Evolutionary conservation across 805 yeast species (phyloP).

Genomic region (Ogataea kodamae): DNA sequence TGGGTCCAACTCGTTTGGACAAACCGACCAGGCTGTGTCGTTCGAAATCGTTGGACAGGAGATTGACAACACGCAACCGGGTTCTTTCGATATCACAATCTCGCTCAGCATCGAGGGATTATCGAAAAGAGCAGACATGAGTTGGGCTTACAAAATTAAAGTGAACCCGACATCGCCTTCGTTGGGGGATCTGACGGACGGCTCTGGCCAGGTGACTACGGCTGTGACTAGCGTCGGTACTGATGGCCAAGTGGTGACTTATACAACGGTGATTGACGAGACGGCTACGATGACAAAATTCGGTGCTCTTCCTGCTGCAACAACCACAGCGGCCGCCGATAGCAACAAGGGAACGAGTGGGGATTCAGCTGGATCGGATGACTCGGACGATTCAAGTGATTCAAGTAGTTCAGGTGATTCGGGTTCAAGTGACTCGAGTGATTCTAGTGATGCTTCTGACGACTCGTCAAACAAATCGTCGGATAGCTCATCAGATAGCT

Average conservation of each 20-base stretch:
- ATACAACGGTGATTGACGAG: slow-evolving; percentile 2
- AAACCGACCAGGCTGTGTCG: slow-evolving; percentile 3
- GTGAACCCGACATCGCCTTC: slow-evolving; percentile 8
- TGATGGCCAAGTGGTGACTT: slow-evolving; percentile 1
- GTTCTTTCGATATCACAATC: slow-evolving; percentile 8
- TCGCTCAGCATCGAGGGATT: slow-evolving; percentile 5
- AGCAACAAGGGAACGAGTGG: slow-evolving; percentile 3
- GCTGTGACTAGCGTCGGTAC: slow-evolving; percentile 6
- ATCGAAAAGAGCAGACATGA: slow-evolving; percentile 9
- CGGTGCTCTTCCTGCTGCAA: no score
- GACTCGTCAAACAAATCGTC: no score
- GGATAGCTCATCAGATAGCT: no score
- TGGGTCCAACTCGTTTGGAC: slow-evolving; percentile 2
- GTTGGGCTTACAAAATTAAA: slow-evolving; percentile 9
- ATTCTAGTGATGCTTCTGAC: no score
- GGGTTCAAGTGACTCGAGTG: no score
- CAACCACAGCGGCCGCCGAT: neutral
- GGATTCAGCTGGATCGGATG: no score
- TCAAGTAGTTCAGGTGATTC: no score
- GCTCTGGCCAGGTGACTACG: slow-evolving; percentile 1
- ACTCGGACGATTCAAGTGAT: no score
- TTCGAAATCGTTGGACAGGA: slow-evolving; percentile 12
- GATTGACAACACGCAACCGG: slow-evolving; percentile 5
- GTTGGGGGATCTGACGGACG: slow-evolving; percentile 1
- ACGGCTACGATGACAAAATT: neutral